Evolutionary conservation across 495 filamentous ascomycete species (phyloP).

Genomic region (Penicillium turbatum): DNA sequence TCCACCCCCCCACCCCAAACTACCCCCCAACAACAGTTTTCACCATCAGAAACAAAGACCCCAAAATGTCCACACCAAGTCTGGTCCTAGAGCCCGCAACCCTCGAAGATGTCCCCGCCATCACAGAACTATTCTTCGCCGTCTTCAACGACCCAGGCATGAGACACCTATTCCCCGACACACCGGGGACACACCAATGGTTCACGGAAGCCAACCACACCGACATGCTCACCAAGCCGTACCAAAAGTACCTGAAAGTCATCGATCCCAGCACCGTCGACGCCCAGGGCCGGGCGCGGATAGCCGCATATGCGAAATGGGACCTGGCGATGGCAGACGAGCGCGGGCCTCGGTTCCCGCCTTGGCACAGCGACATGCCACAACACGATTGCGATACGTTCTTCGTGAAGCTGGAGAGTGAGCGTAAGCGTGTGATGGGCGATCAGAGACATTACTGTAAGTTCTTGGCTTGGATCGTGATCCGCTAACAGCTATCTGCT

Average conservation of each 20-base stretch:
- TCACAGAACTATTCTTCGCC: constrained; percentile 24
- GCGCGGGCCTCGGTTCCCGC: constrained; percentile 25
- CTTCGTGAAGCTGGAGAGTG: constrained; percentile 13
- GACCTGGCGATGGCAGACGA: constrained; percentile 18
- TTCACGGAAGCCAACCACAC: constrained; percentile 14
- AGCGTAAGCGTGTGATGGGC: constrained; percentile 22
- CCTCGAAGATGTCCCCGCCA: constrained; percentile 21
- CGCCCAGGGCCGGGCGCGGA: constrained; percentile 12
- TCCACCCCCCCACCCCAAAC: neutral
- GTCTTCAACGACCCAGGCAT: constrained; percentile 24
- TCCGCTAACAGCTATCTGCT: neutral
- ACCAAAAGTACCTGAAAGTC: constrained; percentile 27
- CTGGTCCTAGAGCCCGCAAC: constrained; percentile 19
- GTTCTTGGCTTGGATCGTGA: neutral
- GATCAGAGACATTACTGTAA: constrained; percentile 27
- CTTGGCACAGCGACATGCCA: constrained; percentile 24
- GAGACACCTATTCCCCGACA: constrained; percentile 21
- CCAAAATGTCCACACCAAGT: constrained; percentile 1
- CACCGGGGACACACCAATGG: constrained; percentile 25
- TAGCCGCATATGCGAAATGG: constrained; percentile 31
- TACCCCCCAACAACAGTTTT: neutral
- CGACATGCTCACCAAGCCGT: constrained; percentile 22
- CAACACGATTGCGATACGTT: constrained; percentile 15
- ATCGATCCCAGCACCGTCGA: constrained; percentile 17
- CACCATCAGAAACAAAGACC: neutral